Evolutionary conservation across 768 basidiomycete genomes (phyloP), one percentile per base, ranked within the genome.

Genomic region (Lactarius akahatsu): DNA sequence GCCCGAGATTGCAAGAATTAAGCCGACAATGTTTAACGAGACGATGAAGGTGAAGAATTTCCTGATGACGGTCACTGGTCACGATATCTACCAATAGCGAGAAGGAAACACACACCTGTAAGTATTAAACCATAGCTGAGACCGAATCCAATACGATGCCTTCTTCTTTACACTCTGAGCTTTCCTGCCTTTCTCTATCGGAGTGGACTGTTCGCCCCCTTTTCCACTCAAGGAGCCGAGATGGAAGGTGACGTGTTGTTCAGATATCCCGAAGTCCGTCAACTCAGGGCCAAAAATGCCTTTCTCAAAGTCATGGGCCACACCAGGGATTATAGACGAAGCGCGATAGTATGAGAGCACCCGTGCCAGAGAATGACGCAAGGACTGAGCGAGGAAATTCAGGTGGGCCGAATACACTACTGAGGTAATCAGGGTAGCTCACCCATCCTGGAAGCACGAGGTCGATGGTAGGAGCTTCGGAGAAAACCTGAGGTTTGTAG

Each of bases 61-160:
- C 52, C 78, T 78, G 66, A 59, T 57, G 41, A 7, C 36, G 16
- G 57, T 18, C 40, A 57, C 56, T n/a, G 23, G 20, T 38, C 61
- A 20, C 40, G n/a, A 40, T 26, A n/a, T 9, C 41, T 10, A 13
- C 20, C 13, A 9, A 60, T 15, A 2, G 41, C 28, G 23, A 34
- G 3, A 7, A 57, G 45, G 43, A 20, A 43, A 20, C 10, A 71
- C 76, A 5, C 54, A 76, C 77, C 76, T 75, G 63, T 79, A 79
- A 4, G 78, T 75, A 57, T 77, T 79, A 67, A 74, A 78, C 78
- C 78, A 79, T 32, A 79, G 62, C 66, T 69, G 71, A 63, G 76
- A 74, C n/a, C 71, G 71, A 55, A 74, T 47, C 74, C 74, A 74
- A 28, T 69, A 69, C 56, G 74, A 74, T 30, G 72, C 65, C 62